Base-by-base conservation (phyloP, 768 basidiomycete genomes). In the Scleroderma bovista region DNA sequence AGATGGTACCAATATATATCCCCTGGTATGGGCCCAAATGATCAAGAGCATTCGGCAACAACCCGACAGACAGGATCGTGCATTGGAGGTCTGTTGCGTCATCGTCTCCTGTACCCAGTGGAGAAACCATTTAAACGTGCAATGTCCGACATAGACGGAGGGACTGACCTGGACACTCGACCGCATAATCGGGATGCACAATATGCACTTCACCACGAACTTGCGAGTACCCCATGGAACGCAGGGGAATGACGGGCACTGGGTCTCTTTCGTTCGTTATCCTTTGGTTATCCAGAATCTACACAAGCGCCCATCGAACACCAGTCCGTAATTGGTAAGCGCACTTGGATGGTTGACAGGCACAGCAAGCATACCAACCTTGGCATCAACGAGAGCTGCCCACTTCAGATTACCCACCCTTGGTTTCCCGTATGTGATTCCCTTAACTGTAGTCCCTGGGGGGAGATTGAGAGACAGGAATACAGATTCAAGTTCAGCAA, bases 1-100 rank as follows among this genome's bases (percentile, higher is more conserved):
- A 75, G 23, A 73, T 65, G 4, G 77, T 78, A 38, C 83, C 82
- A 36, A 84, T 76, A 48, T 58, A 69, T 45, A 82, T 75, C 19
- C 80, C 81, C 49, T 81, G 63, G 53, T 75, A 77, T 9, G 75
- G 72, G 53, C 84, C 83, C 43, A 79, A 60, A 63, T 88, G 85
- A 58, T 86, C 58, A 6, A 75, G 45, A 40, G 79, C 68, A 48
- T 43, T 80, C 62, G 22, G 79, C 57, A 46, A 86, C 62, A 55
- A 74, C 78, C 1, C 80, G 79, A 84, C 83, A 4, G 74, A 71
- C 34, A 60, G 57, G 47, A 79, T 76, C 29, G 75, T 75, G 64
- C 85, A 86, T 48, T 77, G 67, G 12, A 69, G 19, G 48, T 80
- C 78, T 13, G 69, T 74, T 6, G 71, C 71, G 52, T 86, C 76